Percentiles rank a stretch among this genome's conserved stretches.
Evolutionary conservation across 768 basidiomycete genomes (phyloP).

Genomic region (Lentinula raphanica): DNA sequence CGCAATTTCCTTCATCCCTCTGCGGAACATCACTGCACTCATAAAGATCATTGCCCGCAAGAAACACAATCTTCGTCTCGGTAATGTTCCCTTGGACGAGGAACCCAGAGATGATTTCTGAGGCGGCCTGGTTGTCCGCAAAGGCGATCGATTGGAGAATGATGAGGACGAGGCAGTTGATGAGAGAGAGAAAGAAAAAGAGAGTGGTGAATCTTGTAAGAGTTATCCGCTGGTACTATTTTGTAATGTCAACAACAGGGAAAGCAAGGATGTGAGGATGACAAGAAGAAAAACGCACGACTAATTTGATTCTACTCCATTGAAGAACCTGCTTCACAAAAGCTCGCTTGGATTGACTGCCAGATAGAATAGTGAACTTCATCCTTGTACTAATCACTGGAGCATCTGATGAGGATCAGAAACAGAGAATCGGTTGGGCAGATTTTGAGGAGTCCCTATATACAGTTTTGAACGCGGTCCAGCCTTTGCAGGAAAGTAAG

Average conservation of each 20-base stretch:
- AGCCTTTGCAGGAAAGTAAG: no score
- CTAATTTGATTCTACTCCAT: conserved; percentile 7
- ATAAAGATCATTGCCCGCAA: conserved; percentile 11
- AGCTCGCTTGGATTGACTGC: conserved; percentile 1
- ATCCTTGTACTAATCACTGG: background rate
- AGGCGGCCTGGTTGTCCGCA: conserved; percentile 29
- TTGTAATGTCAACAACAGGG: background rate
- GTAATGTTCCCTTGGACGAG: conserved; percentile 23
- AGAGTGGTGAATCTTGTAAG: conserved; percentile 42
- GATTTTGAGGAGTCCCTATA: no score
- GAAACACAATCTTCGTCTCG: conserved; percentile 18
- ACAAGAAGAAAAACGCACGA: background rate
- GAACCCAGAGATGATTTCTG: conserved; percentile 25
- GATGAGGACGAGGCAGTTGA: conserved; percentile 35
- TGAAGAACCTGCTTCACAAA: conserved; percentile 5
- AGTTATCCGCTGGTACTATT: conserved; percentile 43
- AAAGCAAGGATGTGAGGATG: background rate
- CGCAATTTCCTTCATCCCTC: conserved; percentile 19
- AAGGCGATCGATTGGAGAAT: conserved; percentile 36
- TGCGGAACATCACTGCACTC: conserved; percentile 37
- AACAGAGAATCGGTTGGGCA: background rate
- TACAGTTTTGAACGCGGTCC: no score
- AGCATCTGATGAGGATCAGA: background rate
- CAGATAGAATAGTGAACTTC: background rate
- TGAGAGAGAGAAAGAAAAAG: conserved; percentile 43